Evolutionary conservation across 2,329 filamentous ascomycete genomes (phyloP).

Genomic region (Lachnellula willkommii): DNA sequence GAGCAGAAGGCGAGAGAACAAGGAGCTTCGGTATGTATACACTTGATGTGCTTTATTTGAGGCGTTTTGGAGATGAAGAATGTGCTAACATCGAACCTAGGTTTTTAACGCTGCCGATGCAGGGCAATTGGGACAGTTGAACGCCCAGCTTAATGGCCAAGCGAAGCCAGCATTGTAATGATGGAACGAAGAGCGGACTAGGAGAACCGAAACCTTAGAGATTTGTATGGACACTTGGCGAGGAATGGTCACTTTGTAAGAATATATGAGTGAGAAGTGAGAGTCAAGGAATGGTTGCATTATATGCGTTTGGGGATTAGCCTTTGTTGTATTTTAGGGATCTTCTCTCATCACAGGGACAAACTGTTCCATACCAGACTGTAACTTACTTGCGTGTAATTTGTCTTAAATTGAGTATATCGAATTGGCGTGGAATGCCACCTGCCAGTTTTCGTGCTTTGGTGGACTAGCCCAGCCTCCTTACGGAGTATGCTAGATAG

Average conservation of each 20-base stretch:
- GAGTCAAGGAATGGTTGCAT: slow-evolving; percentile 19
- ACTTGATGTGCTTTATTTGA: neutral
- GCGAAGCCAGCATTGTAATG: slow-evolving; percentile 30
- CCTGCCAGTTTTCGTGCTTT: too few species aligned
- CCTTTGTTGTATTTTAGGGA: slow-evolving; percentile 30
- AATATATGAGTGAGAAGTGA: slow-evolving; percentile 13
- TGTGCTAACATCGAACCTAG: slow-evolving; percentile 16
- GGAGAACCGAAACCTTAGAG: neutral
- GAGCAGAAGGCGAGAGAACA: slow-evolving; percentile 95
- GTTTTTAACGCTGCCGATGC: slow-evolving; percentile 23
- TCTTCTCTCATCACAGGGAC: slow-evolving; percentile 27
- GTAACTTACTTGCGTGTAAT: neutral
- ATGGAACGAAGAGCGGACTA: slow-evolving; percentile 6
- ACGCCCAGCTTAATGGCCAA: slow-evolving; percentile 26
- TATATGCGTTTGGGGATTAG: slow-evolving; percentile 19
- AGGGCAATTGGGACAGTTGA: slow-evolving; percentile 20
- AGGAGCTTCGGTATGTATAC: slow-evolving; percentile 62
- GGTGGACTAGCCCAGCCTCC: too few species aligned
- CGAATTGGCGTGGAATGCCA: too few species aligned
- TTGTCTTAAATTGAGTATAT: too few species aligned
- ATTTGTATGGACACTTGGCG: slow-evolving; percentile 8
- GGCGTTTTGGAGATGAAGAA: neutral
- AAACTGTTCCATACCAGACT: slow-evolving; percentile 11
- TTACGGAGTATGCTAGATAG: too few species aligned
- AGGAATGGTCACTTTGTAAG: slow-evolving; percentile 23